Conservation (phyloP, 192 early-diverging fungal genomes). For the Podila horticola region DNA sequence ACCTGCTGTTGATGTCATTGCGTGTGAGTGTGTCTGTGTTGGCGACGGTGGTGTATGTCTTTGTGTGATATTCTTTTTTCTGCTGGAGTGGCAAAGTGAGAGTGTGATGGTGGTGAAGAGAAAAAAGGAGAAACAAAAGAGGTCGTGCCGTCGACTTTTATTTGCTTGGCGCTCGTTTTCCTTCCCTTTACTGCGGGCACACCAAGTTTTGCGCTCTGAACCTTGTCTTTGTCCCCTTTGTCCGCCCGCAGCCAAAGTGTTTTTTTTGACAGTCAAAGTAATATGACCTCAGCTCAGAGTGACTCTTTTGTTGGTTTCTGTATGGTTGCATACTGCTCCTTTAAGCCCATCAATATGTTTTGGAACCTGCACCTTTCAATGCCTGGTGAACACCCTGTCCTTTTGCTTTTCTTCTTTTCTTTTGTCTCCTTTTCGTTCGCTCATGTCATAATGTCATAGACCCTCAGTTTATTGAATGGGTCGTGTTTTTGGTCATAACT, state of each 20-base stretch:
- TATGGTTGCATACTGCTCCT: too few species aligned
- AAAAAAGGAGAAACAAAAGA: neutral
- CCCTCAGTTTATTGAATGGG: neutral
- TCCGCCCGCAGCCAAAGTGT: too few species aligned
- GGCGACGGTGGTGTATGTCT: neutral
- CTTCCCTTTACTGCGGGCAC: neutral
- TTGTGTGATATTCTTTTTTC: neutral
- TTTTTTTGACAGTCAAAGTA: too few species aligned
- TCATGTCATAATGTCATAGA: neutral
- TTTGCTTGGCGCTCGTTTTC: neutral
- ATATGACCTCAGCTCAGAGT: too few species aligned
- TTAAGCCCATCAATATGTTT: too few species aligned
- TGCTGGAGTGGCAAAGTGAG: neutral
- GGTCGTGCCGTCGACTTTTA: neutral
- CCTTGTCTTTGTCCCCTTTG: too few species aligned
- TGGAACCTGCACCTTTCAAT: too few species aligned
- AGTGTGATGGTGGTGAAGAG: neutral
- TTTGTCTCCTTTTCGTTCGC: neutral
- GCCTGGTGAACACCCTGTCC: neutral
- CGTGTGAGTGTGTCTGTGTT: neutral
- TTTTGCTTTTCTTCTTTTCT: neutral
- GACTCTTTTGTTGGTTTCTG: too few species aligned
- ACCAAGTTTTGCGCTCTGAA: too few species aligned
- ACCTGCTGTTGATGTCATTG: constrained; percentile 33
- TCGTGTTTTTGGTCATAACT: neutral